A percentile compares a stretch with the other conserved stretches of the same genome.
These are phyloP conservation scores for Coniosporium tulheliwenetii DNA, from an alignment of 2,329 filamentous ascomycete genomes.

Conservation along the genomic window DNA sequence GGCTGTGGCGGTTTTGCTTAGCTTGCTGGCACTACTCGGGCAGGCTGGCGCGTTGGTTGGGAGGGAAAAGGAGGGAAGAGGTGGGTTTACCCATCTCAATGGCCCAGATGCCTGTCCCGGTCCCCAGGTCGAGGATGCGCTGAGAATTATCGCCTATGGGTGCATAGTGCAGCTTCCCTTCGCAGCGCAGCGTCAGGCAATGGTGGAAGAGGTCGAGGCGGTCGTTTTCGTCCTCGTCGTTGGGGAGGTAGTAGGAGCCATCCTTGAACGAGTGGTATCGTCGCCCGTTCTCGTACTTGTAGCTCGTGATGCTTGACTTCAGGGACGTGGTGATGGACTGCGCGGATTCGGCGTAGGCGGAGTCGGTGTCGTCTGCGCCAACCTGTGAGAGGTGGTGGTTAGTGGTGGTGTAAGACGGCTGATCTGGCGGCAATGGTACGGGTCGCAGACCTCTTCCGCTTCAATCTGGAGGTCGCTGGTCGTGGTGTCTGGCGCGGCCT, in stretches of 20 bases:
- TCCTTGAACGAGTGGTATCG: constrained; percentile 6
- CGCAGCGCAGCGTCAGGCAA: constrained; percentile 3
- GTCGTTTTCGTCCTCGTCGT: constrained; percentile 13
- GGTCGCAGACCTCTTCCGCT: no score
- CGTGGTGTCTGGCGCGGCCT: no score
- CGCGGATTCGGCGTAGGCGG: not conserved
- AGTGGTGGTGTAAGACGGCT: no score
- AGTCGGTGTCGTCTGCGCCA: not conserved
- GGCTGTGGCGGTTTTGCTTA: constrained; percentile 1
- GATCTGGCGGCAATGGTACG: no score
- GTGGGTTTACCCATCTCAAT: constrained; percentile 1
- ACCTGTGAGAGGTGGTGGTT: no score
- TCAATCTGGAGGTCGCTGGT: no score
- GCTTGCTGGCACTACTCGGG: no score
- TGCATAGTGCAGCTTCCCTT: constrained; percentile 4
- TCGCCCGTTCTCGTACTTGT: constrained; percentile 9
- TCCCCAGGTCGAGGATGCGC: constrained; percentile 1
- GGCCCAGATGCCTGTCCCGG: constrained; percentile 4
- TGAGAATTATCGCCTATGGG: not conserved
- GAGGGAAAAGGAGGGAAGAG: no score
- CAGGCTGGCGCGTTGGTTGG: no score
- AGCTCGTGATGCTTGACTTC: constrained; percentile 8
- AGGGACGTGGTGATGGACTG: constrained; percentile 5
- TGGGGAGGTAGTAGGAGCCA: constrained; percentile 6
- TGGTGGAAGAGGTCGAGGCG: constrained; percentile 12